phyloP scores from a whole-genome alignment of 257 asterid species.

The Solanum clarkiae region DNA sequence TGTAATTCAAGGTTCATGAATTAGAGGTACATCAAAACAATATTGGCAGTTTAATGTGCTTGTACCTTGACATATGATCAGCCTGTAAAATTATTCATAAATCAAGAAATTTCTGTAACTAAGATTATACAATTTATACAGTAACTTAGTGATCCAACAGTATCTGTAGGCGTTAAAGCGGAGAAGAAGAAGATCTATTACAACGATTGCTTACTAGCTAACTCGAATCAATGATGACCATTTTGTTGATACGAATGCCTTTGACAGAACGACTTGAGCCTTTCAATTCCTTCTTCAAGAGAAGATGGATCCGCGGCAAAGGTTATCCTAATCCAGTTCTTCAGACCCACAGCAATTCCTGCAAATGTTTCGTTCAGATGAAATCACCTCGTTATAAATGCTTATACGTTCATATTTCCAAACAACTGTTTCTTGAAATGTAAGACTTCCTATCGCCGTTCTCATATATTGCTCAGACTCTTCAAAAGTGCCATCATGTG shows the following conservation, averaged over 20 bases:
- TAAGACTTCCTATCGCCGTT: background rate
- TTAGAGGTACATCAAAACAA: background rate
- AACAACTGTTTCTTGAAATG: background rate
- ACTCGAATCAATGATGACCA: background rate
- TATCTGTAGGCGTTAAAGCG: background rate
- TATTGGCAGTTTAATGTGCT: background rate
- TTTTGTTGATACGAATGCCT: slow-evolving; percentile 30
- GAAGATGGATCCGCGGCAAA: slow-evolving; percentile 56
- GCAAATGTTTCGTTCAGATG: slow-evolving; percentile 1
- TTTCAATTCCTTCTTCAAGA: slow-evolving; percentile 17
- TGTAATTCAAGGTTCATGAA: background rate
- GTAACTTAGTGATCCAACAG: background rate
- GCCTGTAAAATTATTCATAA: background rate
- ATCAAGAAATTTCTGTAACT: background rate
- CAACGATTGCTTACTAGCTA: background rate
- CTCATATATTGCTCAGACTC: background rate
- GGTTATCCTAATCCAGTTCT: slow-evolving; percentile 66
- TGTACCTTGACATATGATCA: background rate
- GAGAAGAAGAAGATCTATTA: background rate
- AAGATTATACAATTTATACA: background rate
- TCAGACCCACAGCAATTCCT: slow-evolving; percentile 72
- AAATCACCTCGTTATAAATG: background rate
- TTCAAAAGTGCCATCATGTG: background rate
- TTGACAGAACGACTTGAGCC: slow-evolving; percentile 50
- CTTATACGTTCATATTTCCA: background rate